Evolutionary conservation across 257 asterid species (phyloP).

Genomic region (Scutellaria galericulata): DNA sequence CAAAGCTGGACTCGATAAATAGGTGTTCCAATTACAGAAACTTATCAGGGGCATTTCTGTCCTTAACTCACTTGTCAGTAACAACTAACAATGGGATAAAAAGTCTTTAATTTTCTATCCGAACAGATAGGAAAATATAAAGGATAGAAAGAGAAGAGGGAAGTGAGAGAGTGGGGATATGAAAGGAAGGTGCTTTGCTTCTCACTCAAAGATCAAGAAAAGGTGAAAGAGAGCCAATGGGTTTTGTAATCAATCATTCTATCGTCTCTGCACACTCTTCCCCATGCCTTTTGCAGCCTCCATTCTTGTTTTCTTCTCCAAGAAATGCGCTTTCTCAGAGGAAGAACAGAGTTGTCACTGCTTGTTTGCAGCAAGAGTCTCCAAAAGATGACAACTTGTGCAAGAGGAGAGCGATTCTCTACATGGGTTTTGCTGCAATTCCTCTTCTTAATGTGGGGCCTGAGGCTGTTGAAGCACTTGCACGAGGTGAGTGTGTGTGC

Average conservation of each 20-base stretch:
- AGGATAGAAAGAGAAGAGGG: slow-evolving; percentile 12
- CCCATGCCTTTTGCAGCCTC: slow-evolving; percentile 40
- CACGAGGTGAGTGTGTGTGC: slow-evolving; percentile 41
- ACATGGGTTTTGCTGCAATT: slow-evolving; percentile 66
- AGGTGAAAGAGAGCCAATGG: slow-evolving; percentile 36
- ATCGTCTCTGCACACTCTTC: slow-evolving; percentile 46
- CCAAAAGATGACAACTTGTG: slow-evolving; percentile 41
- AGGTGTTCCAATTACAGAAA: too few relatives aligned
- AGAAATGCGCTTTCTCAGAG: slow-evolving; percentile 44
- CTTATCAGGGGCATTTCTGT: slow-evolving; percentile 15
- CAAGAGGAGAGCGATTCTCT: slow-evolving; percentile 54
- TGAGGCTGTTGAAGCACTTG: slow-evolving; percentile 43
- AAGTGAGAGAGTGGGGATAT: slow-evolving; percentile 13
- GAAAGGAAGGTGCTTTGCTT: slow-evolving; percentile 38
- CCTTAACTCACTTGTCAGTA: background rate
- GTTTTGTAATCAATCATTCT: slow-evolving; percentile 42
- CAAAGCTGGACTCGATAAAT: too few relatives aligned
- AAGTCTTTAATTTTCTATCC: background rate
- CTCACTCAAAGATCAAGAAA: slow-evolving; percentile 36
- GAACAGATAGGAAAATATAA: slow-evolving; percentile 25
- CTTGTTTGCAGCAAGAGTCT: slow-evolving; percentile 46
- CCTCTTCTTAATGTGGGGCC: slow-evolving; percentile 59
- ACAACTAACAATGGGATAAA: background rate
- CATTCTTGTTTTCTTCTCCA: slow-evolving; percentile 43
- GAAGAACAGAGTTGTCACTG: slow-evolving; percentile 41